These are phyloP conservation scores for Penicillium robsamsonii DNA, from an alignment of 495 filamentous ascomycete genomes.

Conservation along the genomic window DNA sequence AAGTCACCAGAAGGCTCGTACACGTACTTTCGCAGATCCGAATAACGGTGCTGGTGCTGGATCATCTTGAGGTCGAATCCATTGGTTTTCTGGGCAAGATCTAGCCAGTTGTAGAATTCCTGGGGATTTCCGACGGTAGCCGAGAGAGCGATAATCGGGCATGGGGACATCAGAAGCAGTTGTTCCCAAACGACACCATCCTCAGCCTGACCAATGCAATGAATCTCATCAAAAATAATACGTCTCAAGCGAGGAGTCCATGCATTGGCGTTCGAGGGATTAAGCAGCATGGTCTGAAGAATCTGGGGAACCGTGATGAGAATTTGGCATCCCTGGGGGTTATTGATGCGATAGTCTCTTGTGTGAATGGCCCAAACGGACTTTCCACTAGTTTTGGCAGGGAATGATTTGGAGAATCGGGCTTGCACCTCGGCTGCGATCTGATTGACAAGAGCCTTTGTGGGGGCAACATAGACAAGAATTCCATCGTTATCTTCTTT, in stretches of 20 bases:
- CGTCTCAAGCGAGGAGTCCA: constrained; percentile 65
- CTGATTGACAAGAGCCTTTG: constrained; percentile 80
- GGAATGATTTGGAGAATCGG: constrained; percentile 63
- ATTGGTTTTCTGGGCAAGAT: constrained; percentile 53
- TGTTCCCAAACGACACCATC: constrained; percentile 84
- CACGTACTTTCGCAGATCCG: constrained; percentile 69
- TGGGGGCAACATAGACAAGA: constrained; percentile 76
- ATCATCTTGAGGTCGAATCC: constrained; percentile 63
- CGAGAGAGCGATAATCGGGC: constrained; percentile 76
- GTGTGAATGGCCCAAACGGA: constrained; percentile 81
- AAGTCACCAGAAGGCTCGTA: constrained; percentile 54
- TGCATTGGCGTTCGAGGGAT: constrained; percentile 62
- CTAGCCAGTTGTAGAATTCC: constrained; percentile 68
- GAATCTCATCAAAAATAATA: constrained; percentile 85
- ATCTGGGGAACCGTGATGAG: constrained; percentile 76
- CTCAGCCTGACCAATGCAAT: constrained; percentile 73
- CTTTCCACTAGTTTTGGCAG: constrained; percentile 49
- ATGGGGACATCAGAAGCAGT: constrained; percentile 67
- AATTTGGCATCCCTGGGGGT: constrained; percentile 67
- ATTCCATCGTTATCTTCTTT: constrained; percentile 63
- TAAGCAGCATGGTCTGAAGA: constrained; percentile 73
- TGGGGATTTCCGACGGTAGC: constrained; percentile 76
- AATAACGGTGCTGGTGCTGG: constrained; percentile 63
- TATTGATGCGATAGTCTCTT: constrained; percentile 68
- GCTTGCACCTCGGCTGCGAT: constrained; percentile 73